Conservation (phyloP, 805 yeast genomes). For the Candida corydali region DNA sequence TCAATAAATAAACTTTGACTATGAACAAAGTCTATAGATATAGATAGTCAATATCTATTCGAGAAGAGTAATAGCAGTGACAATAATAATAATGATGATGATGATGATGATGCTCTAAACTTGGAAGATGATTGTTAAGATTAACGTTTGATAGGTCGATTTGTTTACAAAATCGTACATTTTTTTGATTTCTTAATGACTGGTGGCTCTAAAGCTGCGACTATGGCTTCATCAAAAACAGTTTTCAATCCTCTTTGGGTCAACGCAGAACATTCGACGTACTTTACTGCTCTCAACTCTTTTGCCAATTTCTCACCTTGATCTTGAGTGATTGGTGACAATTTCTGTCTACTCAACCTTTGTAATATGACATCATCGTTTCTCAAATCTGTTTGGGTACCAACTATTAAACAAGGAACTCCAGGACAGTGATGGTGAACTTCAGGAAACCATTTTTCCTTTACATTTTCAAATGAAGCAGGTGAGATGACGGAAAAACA, state of each 20-base stretch:
- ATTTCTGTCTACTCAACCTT: conserved; percentile 85
- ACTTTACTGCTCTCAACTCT: conserved; percentile 92
- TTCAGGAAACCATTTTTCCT: conserved; percentile 98
- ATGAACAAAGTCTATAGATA: not conserved
- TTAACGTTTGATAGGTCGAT: not conserved
- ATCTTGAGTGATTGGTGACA: conserved; percentile 78
- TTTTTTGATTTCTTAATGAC: conserved; percentile 76
- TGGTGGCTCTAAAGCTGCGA: conserved; percentile 97
- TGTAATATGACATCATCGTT: conserved; percentile 89
- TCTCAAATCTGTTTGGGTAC: conserved; percentile 93
- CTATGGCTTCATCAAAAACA: conserved; percentile 98
- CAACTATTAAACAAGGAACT: conserved; percentile 94
- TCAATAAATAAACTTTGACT: not conserved
- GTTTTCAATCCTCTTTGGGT: conserved; percentile 96
- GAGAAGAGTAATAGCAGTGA: no score
- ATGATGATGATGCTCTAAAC: no score
- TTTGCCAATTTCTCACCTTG: conserved; percentile 91
- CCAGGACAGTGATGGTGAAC: conserved; percentile 97
- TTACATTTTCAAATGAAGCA: conserved; percentile 94
- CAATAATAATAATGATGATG: no score
- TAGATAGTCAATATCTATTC: conserved; percentile 2
- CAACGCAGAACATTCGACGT: conserved; percentile 96
- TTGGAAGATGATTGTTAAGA: no score
- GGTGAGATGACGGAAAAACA: conserved; percentile 97
- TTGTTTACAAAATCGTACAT: conserved; percentile 69